Percentiles rank a stretch among this genome's conserved stretches.
phyloP scores from a whole-genome alignment of 2,329 filamentous ascomycete genomes.

The Waltergamsia citrina region DNA sequence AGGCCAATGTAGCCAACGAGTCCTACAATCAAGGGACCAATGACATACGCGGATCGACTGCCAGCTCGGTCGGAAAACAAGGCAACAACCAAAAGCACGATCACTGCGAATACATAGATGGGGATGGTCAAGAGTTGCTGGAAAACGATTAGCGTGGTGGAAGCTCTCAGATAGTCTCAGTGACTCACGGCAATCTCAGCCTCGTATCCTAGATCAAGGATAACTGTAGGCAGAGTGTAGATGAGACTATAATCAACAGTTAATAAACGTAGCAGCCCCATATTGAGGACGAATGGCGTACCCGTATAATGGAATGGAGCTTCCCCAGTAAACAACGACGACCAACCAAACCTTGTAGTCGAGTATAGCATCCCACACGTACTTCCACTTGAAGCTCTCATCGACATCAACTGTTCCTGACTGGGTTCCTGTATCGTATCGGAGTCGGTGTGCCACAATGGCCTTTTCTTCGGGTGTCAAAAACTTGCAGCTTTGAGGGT shows the following conservation, averaged over 20 bases:
- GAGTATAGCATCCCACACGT: constrained; percentile 14
- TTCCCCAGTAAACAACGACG: constrained; percentile 25
- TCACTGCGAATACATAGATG: constrained; percentile 3
- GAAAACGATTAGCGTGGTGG: background rate
- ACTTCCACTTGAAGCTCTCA: constrained; percentile 5
- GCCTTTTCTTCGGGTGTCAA: constrained; percentile 1
- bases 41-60: constrained; percentile 6
- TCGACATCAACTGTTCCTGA: background rate
- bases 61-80: constrained; percentile 5
- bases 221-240: constrained; percentile 24
- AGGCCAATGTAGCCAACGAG: constrained; percentile 6
- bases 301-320: constrained; percentile 9
- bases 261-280: constrained; percentile 1
- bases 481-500: background rate
- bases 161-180: no score
- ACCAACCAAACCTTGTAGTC: constrained; percentile 31
- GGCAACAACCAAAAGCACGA: constrained; percentile 4
- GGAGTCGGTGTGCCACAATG: constrained; percentile 1
- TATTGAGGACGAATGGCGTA: background rate
- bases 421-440: background rate
- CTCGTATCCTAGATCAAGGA: constrained; percentile 26
- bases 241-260: constrained; percentile 19
- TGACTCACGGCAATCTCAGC: constrained; percentile 10
- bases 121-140: constrained; percentile 11
- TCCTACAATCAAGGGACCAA: constrained; percentile 6